phyloP scores from a whole-genome alignment of 2,329 filamentous ascomycete species.

The Hawksworthiomyces lignivorus region DNA sequence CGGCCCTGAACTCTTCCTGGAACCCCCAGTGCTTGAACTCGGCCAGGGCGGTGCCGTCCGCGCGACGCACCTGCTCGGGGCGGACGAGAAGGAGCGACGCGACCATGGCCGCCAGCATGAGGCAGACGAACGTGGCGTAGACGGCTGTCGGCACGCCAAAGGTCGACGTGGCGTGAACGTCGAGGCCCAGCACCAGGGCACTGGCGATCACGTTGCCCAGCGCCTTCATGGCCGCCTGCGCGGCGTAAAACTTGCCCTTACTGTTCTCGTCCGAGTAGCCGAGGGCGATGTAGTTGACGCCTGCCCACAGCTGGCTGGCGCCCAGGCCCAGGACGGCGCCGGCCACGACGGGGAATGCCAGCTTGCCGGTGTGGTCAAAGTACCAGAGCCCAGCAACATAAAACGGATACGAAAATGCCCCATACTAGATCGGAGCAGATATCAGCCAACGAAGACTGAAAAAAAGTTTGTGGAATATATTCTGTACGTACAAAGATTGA shows the following conservation, averaged over 20 bases:
- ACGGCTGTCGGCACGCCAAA: background rate
- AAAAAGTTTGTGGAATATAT: too few relatives aligned
- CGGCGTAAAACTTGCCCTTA: background rate
- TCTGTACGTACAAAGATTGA: background rate
- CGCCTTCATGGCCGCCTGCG: background rate
- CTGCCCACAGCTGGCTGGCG: background rate
- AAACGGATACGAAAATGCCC: background rate
- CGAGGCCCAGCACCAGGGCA: background rate
- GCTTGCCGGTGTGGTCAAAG: background rate
- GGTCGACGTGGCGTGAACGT: background rate
- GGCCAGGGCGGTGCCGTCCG: background rate
- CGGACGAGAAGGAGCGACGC: background rate
- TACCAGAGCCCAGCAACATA: background rate
- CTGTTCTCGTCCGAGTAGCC: background rate
- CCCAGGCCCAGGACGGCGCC: background rate
- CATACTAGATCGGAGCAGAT: too few relatives aligned
- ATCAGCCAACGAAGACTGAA: too few relatives aligned
- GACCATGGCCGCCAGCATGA: constrained; percentile 27
- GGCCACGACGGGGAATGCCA: background rate
- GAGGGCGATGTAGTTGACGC: background rate
- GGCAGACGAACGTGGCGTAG: background rate
- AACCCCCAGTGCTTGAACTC: background rate
- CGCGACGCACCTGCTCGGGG: background rate
- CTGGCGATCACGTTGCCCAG: background rate
- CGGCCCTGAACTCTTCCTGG: background rate